These are phyloP conservation scores for Fraxinus nigra DNA, from an alignment of 305 asterid genomes.

Conservation along the genomic window DNA sequence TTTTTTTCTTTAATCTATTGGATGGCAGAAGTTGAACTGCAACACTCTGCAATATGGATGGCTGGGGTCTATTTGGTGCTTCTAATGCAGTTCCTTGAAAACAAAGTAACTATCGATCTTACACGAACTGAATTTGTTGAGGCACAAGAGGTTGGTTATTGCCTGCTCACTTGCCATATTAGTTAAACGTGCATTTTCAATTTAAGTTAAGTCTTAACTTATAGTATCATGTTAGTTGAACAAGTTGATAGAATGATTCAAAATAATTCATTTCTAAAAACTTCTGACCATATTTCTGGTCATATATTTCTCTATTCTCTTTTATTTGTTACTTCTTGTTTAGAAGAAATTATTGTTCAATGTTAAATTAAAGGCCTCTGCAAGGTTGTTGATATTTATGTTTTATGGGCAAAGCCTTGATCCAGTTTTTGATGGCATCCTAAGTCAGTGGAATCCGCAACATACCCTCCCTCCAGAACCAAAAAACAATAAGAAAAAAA, in stretches of 20 bases:
- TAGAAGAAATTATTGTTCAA: neutral
- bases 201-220: neutral
- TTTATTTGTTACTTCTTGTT: constrained; percentile 7
- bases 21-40: constrained; percentile 79
- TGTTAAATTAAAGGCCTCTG: neutral
- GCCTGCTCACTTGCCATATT: constrained; percentile 19
- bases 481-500: neutral
- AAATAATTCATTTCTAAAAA: constrained; percentile 9
- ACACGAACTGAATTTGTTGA: constrained; percentile 88
- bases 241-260: constrained; percentile 11
- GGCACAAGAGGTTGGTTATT: constrained; percentile 81
- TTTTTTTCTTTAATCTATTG: constrained; percentile 21
- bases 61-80: constrained; percentile 87
- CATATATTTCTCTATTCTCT: neutral
- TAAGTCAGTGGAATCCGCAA: neutral
- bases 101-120: constrained; percentile 86
- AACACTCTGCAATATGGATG: constrained; percentile 96
- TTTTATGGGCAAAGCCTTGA: neutral
- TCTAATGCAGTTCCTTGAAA: constrained; percentile 92
- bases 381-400: constrained; percentile 2
- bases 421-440: constrained; percentile 9
- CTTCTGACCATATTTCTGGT: constrained; percentile 1
- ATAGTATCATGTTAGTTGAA: constrained; percentile 14
- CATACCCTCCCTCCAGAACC: neutral
- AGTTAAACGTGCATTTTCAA: constrained; percentile 8